These are phyloP conservation scores for Aegilops tauschii DNA, from an alignment of 176 grass and related monocot species.

Conservation along the genomic window DNA sequence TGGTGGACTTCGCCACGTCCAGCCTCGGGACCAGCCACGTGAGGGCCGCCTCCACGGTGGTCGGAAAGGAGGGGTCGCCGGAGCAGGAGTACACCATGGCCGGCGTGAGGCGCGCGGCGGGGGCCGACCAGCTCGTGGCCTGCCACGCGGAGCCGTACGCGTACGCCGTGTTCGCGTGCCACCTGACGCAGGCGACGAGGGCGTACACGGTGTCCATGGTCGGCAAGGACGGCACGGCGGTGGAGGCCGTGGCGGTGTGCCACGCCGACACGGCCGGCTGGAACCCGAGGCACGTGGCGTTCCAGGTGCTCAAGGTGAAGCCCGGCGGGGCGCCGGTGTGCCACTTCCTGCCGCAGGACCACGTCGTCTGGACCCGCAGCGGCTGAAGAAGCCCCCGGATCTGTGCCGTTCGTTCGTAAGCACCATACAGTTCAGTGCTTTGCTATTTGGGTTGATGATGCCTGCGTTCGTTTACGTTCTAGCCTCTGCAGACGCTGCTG, in stretches of 20 bases:
- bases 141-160: constrained; percentile 81
- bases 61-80: constrained; percentile 31
- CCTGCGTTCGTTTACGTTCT: neutral
- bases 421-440: neutral
- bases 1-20: constrained; percentile 81
- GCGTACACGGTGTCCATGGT: constrained; percentile 74
- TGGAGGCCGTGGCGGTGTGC: constrained; percentile 73
- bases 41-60: constrained; percentile 42
- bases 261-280: constrained; percentile 73
- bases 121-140: constrained; percentile 36
- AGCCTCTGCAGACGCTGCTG: constrained; percentile 13
- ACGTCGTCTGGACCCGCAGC: constrained; percentile 70
- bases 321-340: constrained; percentile 76
- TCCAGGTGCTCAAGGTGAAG: constrained; percentile 75
- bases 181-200: constrained; percentile 51
- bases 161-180: constrained; percentile 87
- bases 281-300: constrained; percentile 81
- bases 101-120: constrained; percentile 32
- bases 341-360: constrained; percentile 82
- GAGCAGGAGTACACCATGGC: constrained; percentile 60
- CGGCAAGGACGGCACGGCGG: constrained; percentile 52
- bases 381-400: constrained; percentile 8
- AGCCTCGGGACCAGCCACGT: constrained; percentile 65
- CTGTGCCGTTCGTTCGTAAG: neutral
- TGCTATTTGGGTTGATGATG: neutral